These are phyloP conservation scores for Capronia epimyces DNA, from an alignment of 2,329 filamentous ascomycete species.

Conservation along the genomic window DNA sequence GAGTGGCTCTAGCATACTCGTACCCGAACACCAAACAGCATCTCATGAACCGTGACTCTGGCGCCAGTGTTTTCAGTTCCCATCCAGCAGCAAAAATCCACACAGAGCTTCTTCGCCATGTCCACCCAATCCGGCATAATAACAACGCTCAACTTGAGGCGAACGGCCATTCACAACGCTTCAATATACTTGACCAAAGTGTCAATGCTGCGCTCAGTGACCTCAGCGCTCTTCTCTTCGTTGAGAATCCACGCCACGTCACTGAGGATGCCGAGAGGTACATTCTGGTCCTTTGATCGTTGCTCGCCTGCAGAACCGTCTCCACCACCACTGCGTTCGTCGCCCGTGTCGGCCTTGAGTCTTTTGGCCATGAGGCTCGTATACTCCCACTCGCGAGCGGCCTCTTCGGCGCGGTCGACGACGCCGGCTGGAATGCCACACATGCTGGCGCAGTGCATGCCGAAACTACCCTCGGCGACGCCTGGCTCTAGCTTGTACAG, in stretches of 20 bases:
- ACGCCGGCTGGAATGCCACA: conserved; percentile 82
- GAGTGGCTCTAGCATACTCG: too few species aligned
- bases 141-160: too few species aligned
- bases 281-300: background rate
- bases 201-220: background rate
- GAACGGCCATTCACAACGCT: conserved; percentile 18
- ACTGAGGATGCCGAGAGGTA: conserved; percentile 27
- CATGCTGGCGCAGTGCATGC: conserved; percentile 99
- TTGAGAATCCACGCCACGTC: conserved; percentile 25
- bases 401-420: conserved; percentile 79
- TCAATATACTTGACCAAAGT: conserved; percentile 18
- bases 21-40: too few species aligned
- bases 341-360: conserved; percentile 55
- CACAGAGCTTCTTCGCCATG: too few species aligned
- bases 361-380: conserved; percentile 86
- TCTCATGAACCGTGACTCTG: too few species aligned
- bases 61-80: too few species aligned
- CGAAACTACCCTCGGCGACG: conserved; percentile 92
- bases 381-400: conserved; percentile 90
- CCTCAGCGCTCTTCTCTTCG: conserved; percentile 29
- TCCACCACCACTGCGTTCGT: conserved; percentile 47
- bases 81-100: too few species aligned
- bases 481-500: conserved; percentile 90
- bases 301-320: background rate
- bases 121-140: too few species aligned